Evolutionary conservation across 805 yeast species (phyloP).

Genomic region (Teunomyces tritomae): DNA sequence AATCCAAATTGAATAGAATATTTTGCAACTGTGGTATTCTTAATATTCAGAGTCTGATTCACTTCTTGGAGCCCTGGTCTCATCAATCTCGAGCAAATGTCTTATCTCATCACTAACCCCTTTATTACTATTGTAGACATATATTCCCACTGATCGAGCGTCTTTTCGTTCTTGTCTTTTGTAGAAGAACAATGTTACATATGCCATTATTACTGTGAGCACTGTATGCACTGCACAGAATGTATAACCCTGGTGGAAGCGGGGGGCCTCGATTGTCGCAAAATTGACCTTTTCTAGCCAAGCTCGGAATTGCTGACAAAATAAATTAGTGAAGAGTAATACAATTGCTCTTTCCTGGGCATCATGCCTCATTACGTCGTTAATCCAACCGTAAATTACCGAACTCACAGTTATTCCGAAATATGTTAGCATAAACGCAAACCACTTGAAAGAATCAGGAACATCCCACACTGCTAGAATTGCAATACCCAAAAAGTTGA

Average conservation of each 20-base stretch:
- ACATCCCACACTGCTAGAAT: slow-evolving; percentile 23
- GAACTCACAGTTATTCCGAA: slow-evolving; percentile 22
- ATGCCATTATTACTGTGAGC: slow-evolving; percentile 14
- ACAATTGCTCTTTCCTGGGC: slow-evolving; percentile 21
- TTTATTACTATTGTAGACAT: slow-evolving; percentile 13
- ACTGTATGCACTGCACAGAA: slow-evolving; percentile 15
- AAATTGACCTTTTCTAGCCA: slow-evolving; percentile 20
- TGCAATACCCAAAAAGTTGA: slow-evolving; percentile 19
- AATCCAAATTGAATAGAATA: background rate
- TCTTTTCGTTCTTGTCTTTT: slow-evolving; percentile 17
- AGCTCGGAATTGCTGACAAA: slow-evolving; percentile 21
- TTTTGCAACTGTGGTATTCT: background rate
- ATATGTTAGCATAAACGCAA: slow-evolving; percentile 22
- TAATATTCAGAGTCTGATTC: background rate
- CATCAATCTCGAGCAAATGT: background rate
- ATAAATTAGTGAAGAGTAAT: slow-evolving; percentile 18
- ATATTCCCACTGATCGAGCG: slow-evolving; percentile 19
- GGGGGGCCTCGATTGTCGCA: slow-evolving; percentile 20
- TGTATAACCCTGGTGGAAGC: slow-evolving; percentile 19
- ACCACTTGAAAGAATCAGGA: slow-evolving; percentile 23
- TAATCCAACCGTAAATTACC: slow-evolving; percentile 22
- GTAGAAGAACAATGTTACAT: slow-evolving; percentile 19
- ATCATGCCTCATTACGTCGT: slow-evolving; percentile 20
- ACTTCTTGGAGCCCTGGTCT: background rate
- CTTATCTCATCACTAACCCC: background rate